phyloP scores from a whole-genome alignment of 2,329 filamentous ascomycete genomes.

The Sporothrix brasiliensis region DNA sequence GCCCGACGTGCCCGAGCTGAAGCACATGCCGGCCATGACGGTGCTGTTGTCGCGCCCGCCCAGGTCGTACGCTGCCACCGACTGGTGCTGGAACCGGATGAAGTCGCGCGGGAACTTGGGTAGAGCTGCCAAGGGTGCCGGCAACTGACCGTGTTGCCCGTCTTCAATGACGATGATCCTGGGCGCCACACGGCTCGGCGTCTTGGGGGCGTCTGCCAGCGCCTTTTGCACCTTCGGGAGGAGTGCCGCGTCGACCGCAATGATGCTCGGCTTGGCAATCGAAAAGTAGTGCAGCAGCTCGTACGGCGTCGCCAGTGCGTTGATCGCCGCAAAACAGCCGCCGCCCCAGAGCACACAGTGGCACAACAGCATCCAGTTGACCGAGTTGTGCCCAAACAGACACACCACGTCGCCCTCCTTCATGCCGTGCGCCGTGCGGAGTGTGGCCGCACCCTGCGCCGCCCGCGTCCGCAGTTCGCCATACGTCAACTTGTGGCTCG shows the following conservation, averaged over 20 bases:
- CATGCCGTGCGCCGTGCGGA: constrained; percentile 8
- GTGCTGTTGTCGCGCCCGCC: constrained; percentile 26
- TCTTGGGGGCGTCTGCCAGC: not conserved
- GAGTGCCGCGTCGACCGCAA: constrained; percentile 29
- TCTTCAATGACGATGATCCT: constrained; percentile 25
- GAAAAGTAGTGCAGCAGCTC: constrained; percentile 26
- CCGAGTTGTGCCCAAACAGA: constrained; percentile 27
- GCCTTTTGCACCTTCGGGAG: constrained; percentile 21
- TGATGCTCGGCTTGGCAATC: constrained; percentile 13
- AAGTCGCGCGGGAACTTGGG: constrained; percentile 28
- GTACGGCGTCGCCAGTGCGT: constrained; percentile 22
- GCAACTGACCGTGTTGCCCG: constrained; percentile 4
- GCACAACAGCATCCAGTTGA: constrained; percentile 31
- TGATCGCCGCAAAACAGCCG: constrained; percentile 23
- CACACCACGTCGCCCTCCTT: constrained; percentile 22
- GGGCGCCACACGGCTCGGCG: not conserved
- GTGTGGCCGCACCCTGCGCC: constrained; percentile 24
- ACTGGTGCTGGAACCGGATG: constrained; percentile 28
- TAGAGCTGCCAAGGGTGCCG: not conserved
- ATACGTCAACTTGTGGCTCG: constrained; percentile 28
- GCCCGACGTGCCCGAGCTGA: constrained; percentile 55
- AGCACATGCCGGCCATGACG: constrained; percentile 43
- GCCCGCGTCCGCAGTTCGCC: constrained; percentile 30
- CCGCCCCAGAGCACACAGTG: constrained; percentile 29
- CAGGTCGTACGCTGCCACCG: constrained; percentile 14